Percentiles rank a stretch among this genome's conserved stretches.
Conservation (phyloP, 768 basidiomycete species). For the Leucocoprinus sp. region DNA sequence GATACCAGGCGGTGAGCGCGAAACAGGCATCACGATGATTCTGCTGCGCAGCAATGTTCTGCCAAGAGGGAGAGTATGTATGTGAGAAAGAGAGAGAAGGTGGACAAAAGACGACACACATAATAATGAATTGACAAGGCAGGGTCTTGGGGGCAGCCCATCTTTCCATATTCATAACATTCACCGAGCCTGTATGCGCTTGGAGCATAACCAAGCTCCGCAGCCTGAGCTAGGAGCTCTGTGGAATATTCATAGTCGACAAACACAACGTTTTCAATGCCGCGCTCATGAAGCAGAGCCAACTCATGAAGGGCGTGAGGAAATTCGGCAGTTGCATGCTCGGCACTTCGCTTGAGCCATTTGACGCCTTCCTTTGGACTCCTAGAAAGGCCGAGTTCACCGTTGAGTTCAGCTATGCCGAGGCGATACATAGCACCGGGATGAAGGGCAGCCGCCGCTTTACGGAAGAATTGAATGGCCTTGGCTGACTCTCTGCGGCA, state of each 20-base stretch:
- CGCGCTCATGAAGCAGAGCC: slow-evolving; percentile 89
- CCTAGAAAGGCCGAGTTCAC: slow-evolving; percentile 80
- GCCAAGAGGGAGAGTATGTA: slow-evolving; percentile 12
- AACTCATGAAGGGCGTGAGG: slow-evolving; percentile 95
- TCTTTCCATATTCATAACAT: slow-evolving; percentile 98
- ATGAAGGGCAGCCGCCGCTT: slow-evolving; percentile 85
- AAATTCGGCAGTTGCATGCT: slow-evolving; percentile 90
- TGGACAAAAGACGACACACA: slow-evolving; percentile 53
- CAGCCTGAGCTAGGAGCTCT: slow-evolving; percentile 90
- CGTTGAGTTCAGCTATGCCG: slow-evolving; percentile 93
- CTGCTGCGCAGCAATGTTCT: slow-evolving; percentile 99
- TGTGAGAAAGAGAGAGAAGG: slow-evolving; percentile 2
- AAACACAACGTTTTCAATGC: slow-evolving; percentile 96
- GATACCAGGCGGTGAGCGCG: slow-evolving; percentile 97
- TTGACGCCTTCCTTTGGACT: slow-evolving; percentile 95
- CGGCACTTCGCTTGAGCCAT: slow-evolving; percentile 96
- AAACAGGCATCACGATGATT: slow-evolving; percentile 96
- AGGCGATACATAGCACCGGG: slow-evolving; percentile 96
- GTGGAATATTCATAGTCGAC: slow-evolving; percentile 94
- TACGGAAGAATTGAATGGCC: slow-evolving; percentile 87
- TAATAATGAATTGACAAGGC: slow-evolving; percentile 99
- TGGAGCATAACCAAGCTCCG: slow-evolving; percentile 93
- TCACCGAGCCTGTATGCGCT: slow-evolving; percentile 94
- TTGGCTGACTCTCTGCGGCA: slow-evolving; percentile 88
- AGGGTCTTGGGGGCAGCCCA: slow-evolving; percentile 96